Base-by-base conservation (phyloP, 306 rosid genomes). In the Coriaria nepalensis region DNA sequence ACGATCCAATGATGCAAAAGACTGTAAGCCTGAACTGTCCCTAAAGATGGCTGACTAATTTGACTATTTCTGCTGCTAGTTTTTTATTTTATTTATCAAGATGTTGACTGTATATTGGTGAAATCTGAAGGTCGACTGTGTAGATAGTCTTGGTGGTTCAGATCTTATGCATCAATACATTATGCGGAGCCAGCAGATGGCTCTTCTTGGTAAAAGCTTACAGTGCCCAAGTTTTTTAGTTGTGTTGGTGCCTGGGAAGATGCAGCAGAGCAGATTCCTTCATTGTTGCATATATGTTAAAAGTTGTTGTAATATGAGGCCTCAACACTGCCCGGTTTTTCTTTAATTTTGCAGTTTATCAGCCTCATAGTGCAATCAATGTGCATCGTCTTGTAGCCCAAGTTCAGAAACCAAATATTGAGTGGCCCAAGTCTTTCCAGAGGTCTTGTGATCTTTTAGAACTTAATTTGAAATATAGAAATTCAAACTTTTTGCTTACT, bases 1-100 rank as follows among this genome's bases (percentile, higher is more conserved):
- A 88, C 65, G 97, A 88, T 56, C 97, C 97, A 20, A 55, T 84
- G 74, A 84, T 88, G 94, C 82, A 70, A 55, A 88, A 81, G 73
- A 78, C 97, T 61, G 97, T 88, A 81, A 81, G 82, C 57, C 60
- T 54, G 42, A 11, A 36, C 4, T 11, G 13, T 47, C 15, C 44
- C 40, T 39, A 38, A 8, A 55, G 47, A 29, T 45, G 41, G 51
- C 52, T 49, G 11, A 44, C 47, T 50, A 55, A 52, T n/a, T 54
- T 35, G 47, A 61, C 50, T 63, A 47, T 7, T 37, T 40, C 35
- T 9, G 33, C 11, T 4, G 5, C 5, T 5, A 10, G n/a, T 13
- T 32, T n/a, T 48, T 58, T 61, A 4, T 55, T 7, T 14, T 52
- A 51, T 63, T 53, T 71, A 40, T 54, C 59, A 43, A 33, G 45